A percentile compares a stretch with the other conserved stretches of the same genome.
phyloP scores from a whole-genome alignment of 2,329 filamentous ascomycete species.

The Stachybotrys chartarum region DNA sequence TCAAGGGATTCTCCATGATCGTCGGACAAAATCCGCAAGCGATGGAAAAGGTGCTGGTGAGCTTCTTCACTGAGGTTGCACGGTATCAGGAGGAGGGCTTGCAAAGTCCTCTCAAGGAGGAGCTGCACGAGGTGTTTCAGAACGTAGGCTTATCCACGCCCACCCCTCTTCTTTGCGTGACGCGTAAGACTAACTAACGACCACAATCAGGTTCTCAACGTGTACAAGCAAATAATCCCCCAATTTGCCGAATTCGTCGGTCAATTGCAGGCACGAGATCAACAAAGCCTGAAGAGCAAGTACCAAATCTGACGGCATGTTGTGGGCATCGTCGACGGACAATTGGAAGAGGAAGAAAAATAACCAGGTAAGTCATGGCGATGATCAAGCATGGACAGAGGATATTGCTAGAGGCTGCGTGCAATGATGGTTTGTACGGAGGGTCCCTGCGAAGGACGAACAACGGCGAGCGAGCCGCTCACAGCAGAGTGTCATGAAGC shows the following conservation, averaged over 20 bases:
- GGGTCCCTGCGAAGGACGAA: too few species aligned
- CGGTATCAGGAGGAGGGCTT: conserved; percentile 61
- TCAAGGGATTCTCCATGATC: conserved; percentile 81
- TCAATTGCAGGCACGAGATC: conserved; percentile 42
- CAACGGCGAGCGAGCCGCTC: too few species aligned
- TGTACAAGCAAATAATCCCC: conserved; percentile 53
- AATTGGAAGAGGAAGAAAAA: not conserved
- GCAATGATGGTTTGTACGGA: too few species aligned
- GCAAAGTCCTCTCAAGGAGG: conserved; percentile 53
- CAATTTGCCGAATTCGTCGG: conserved; percentile 49
- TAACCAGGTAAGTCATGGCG: too few species aligned
- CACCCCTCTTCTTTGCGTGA: too few species aligned
- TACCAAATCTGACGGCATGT: conserved; percentile 32
- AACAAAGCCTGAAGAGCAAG: conserved; percentile 37
- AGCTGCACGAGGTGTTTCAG: conserved; percentile 66
- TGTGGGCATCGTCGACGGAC: not conserved
- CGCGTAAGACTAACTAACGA: conserved; percentile 6
- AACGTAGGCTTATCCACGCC: too few species aligned
- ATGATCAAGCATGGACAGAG: too few species aligned
- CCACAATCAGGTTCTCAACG: conserved; percentile 36
- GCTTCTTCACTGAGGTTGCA: conserved; percentile 81
- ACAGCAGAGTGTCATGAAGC: too few species aligned
- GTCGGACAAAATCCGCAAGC: conserved; percentile 83
- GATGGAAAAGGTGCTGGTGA: conserved; percentile 77
- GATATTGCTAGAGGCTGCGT: too few species aligned